Conservation (phyloP, 257 asterid species). For the Mitragyna speciosa region DNA sequence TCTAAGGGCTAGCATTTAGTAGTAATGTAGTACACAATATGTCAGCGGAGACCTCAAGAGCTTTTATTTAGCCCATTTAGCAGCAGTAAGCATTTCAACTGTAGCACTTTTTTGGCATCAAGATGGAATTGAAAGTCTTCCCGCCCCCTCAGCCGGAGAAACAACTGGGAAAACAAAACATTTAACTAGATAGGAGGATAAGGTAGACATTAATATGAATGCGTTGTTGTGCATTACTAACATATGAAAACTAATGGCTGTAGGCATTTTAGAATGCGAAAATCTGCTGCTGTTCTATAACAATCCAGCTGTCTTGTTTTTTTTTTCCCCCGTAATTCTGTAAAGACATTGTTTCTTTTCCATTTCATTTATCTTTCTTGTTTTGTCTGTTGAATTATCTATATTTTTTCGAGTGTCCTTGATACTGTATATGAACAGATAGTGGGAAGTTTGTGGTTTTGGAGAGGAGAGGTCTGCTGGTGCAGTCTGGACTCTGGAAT, state of each 20-base stretch:
- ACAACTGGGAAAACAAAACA: no score
- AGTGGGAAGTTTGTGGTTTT: not conserved
- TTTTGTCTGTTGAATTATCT: not conserved
- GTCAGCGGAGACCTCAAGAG: constrained; percentile 14
- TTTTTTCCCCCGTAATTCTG: no score
- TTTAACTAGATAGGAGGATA: not conserved
- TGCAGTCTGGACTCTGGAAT: constrained; percentile 1
- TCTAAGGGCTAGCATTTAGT: not conserved
- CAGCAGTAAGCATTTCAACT: not conserved
- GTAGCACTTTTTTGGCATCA: not conserved
- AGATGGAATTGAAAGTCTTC: no score
- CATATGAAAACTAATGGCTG: no score
- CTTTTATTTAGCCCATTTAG: not conserved
- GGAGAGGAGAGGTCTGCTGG: not conserved
- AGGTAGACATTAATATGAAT: no score
- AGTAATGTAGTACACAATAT: not conserved
- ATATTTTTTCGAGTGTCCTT: not conserved
- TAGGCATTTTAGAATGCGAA: no score
- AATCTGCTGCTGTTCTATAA: no score
- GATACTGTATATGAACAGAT: not conserved
- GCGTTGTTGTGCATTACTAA: no score
- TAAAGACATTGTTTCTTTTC: no score
- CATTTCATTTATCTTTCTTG: not conserved
- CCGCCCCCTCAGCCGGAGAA: not conserved
- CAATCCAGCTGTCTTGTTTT: no score